Evolutionary conservation across 2,329 filamentous ascomycete genomes (phyloP), one percentile per base, ranked within the genome.

Genomic region (Diaporthe amygdali): DNA sequence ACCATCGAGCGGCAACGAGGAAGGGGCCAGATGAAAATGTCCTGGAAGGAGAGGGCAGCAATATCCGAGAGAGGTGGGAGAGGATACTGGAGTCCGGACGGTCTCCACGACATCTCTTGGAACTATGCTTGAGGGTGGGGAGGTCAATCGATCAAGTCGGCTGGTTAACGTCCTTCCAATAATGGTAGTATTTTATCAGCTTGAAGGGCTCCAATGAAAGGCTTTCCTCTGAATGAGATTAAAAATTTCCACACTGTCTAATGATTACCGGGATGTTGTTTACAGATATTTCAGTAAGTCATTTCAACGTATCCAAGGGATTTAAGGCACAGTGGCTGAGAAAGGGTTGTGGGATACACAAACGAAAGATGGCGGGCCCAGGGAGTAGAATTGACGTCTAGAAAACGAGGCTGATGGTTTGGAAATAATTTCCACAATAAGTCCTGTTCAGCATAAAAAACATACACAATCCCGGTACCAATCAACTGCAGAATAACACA

Each of bases 51-150:
- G 27, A 67, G 64, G 10, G 25, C 46, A 15, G 34, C 22, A 5
- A 55, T 44, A 12, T 44, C 9, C 17, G 5, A 25, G 17, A 7
- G 15, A 27, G 34, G 49, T 2, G 64, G 64, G 10, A 3, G 25
- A 1, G 47, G 34, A 20, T 55, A 34, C 10, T 54, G 34, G 64
- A 22, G 17, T 27, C 5, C 9, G 34, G 22, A 17, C 3, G 25
- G 27, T 5, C 9, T 51, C 10, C n/a, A 30, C 32, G n/a, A 17
- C 2, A 27, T 37, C 15, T 20, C 54, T 7, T 10, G 4, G 5
- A 3, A 22, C 2, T 17, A 7, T 6, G 0, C n/a, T 54, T 12
- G 17, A n/a, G n/a, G n/a, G n/a, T n/a, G n/a, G n/a, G n/a, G n/a
- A n/a, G n/a, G n/a, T 51, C 10, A 25, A 9, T 10, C 9, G 7